Conservation (phyloP, 1,284 basidiomycete genomes). For the Cutaneotrichosporon cutaneum region DNA sequence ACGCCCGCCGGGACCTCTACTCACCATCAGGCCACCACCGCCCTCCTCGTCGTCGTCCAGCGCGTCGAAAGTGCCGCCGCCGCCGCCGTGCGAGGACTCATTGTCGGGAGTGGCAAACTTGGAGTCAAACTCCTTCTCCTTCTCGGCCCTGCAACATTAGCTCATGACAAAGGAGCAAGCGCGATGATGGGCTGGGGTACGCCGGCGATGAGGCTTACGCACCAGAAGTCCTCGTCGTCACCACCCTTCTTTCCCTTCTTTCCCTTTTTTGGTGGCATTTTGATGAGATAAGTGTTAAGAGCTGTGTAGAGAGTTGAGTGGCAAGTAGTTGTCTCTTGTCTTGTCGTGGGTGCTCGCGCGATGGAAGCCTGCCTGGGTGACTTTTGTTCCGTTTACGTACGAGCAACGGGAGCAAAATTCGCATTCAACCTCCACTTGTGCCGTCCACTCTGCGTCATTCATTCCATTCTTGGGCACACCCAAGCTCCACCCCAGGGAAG, state of each 20-base stretch:
- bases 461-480: too few species aligned
- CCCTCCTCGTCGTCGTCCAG: constrained; percentile 64
- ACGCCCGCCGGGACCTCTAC: constrained; percentile 34
- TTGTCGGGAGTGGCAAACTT: constrained; percentile 57
- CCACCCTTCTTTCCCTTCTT: constrained; percentile 77
- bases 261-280: constrained; percentile 83
- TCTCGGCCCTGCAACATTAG: constrained; percentile 40
- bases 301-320: constrained; percentile 12
- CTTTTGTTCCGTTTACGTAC: not conserved
- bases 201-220: constrained; percentile 36
- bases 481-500: too few species aligned
- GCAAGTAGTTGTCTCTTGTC: not conserved
- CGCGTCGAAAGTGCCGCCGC: constrained; percentile 42
- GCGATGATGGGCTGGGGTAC: not conserved
- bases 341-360: not conserved
- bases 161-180: constrained; percentile 17
- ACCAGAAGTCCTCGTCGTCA: constrained; percentile 76
- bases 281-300: not conserved
- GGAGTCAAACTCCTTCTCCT: constrained; percentile 42
- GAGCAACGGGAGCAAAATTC: not conserved
- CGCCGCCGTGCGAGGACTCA: constrained; percentile 53
- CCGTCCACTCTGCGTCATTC: not conserved
- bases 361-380: not conserved
- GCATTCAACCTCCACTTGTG: not conserved
- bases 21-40: constrained; percentile 80